Evolutionary conservation across 2,329 filamentous ascomycete species (phyloP).

Genomic region (Penicillium olsonii): DNA sequence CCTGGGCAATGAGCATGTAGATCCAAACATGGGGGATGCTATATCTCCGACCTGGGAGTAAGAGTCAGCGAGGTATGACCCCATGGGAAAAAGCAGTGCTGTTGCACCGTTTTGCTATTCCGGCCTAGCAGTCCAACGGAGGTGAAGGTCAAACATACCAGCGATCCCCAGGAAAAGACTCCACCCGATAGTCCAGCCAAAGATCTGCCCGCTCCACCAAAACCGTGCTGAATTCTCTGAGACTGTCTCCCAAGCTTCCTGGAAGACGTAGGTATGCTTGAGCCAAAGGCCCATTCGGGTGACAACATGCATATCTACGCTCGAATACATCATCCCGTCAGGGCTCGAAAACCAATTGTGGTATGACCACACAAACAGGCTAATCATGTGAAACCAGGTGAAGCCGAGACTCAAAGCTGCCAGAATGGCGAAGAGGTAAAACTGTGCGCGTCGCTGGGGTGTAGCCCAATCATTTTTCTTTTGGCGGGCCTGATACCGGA

Average conservation of each 20-base stretch:
- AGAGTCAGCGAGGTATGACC: slow-evolving; percentile 5
- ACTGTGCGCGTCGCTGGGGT: slow-evolving; percentile 6
- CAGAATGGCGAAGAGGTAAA: slow-evolving; percentile 40
- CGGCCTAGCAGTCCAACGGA: no score
- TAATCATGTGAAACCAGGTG: slow-evolving; percentile 48
- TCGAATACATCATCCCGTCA: slow-evolving; percentile 22
- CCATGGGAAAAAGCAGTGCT: no score
- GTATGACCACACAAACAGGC: slow-evolving; percentile 52
- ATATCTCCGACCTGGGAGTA: slow-evolving; percentile 49
- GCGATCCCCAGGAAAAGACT: slow-evolving; percentile 61
- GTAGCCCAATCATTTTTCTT: slow-evolving; percentile 13
- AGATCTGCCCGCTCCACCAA: slow-evolving; percentile 65
- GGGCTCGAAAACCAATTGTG: slow-evolving; percentile 49
- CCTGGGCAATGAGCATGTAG: slow-evolving; percentile 61
- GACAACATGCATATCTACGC: slow-evolving; percentile 29
- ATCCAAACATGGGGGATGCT: slow-evolving; percentile 57
- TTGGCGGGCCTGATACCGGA: slow-evolving; percentile 12
- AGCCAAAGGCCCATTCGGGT: slow-evolving; percentile 52
- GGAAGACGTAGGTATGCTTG: slow-evolving; percentile 54
- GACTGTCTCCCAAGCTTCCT: slow-evolving; percentile 57
- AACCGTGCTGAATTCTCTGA: slow-evolving; percentile 57
- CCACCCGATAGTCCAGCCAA: slow-evolving; percentile 57
- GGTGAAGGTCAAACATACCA: slow-evolving; percentile 37
- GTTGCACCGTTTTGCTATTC: no score
- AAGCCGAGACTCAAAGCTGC: slow-evolving; percentile 48